Evolutionary conservation across 2,329 filamentous ascomycete species (phyloP).

Genomic region (Ceratocystis lukuohia): DNA sequence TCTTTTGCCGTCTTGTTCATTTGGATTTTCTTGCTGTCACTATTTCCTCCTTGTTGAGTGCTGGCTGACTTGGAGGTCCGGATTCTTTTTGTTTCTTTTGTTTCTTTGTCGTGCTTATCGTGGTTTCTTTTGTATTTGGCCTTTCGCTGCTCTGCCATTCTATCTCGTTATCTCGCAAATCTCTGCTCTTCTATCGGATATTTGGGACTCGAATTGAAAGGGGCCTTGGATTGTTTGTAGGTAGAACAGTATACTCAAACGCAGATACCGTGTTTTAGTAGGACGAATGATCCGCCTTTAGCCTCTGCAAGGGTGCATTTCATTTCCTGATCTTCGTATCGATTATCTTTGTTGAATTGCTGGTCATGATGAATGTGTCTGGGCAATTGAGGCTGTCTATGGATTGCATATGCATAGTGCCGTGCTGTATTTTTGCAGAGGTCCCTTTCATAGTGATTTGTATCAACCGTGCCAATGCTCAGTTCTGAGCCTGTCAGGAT

Average conservation of each 20-base stretch:
- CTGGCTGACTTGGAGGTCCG: neutral
- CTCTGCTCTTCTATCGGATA: neutral
- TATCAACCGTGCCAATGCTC: too few relatives aligned
- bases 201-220: neutral
- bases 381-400: too few relatives aligned
- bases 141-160: neutral
- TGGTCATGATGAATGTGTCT: too few relatives aligned
- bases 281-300: neutral
- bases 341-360: neutral
- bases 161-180: neutral
- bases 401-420: too few relatives aligned
- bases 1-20: neutral
- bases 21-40: neutral
- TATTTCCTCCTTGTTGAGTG: neutral
- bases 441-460: too few relatives aligned
- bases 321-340: constrained; percentile 4
- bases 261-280: neutral
- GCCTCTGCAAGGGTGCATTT: neutral
- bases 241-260: neutral
- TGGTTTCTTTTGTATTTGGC: neutral
- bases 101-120: neutral
- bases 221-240: neutral
- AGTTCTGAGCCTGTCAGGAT: too few relatives aligned
- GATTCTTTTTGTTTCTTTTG: neutral
- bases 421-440: too few relatives aligned